Conservation (phyloP, 1,284 basidiomycete genomes). For the Waitea zeae region DNA sequence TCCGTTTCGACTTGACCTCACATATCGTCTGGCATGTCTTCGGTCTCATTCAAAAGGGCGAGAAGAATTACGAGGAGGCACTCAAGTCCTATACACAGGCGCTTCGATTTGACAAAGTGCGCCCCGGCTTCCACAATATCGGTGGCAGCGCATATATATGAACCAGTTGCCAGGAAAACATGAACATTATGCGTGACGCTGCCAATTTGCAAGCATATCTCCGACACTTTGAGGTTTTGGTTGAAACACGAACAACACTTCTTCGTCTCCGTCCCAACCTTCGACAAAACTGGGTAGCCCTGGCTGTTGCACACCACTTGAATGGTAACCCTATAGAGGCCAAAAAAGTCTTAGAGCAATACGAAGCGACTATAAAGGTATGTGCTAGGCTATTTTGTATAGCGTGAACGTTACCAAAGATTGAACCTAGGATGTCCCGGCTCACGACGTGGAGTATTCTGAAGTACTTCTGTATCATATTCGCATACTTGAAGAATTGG, state of each 20-base stretch:
- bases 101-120: conserved; percentile 75
- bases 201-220: conserved; percentile 85
- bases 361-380: conserved; percentile 47
- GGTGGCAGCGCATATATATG: background rate
- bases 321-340: conserved; percentile 64
- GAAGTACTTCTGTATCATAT: conserved; percentile 80
- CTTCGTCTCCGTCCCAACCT: conserved; percentile 71
- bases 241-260: conserved; percentile 74
- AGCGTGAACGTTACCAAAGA: conserved; percentile 6
- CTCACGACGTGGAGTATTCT: conserved; percentile 73
- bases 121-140: too few species aligned
- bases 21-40: conserved; percentile 99
- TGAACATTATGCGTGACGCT: conserved; percentile 86
- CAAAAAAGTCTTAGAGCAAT: conserved; percentile 56
- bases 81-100: conserved; percentile 76
- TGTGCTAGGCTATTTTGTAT: conserved; percentile 7
- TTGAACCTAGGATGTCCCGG: conserved; percentile 40
- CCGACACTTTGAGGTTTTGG: conserved; percentile 65
- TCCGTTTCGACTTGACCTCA: conserved; percentile 77
- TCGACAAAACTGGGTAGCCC: conserved; percentile 80
- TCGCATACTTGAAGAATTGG: conserved; percentile 61
- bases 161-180: conserved; percentile 57
- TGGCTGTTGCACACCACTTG: conserved; percentile 82
- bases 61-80: conserved; percentile 83
- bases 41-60: conserved; percentile 82